Evolutionary conservation across 495 filamentous ascomycete genomes (phyloP), one percentile per base, ranked within the genome.

Genomic region (Daldinia childiae): DNA sequence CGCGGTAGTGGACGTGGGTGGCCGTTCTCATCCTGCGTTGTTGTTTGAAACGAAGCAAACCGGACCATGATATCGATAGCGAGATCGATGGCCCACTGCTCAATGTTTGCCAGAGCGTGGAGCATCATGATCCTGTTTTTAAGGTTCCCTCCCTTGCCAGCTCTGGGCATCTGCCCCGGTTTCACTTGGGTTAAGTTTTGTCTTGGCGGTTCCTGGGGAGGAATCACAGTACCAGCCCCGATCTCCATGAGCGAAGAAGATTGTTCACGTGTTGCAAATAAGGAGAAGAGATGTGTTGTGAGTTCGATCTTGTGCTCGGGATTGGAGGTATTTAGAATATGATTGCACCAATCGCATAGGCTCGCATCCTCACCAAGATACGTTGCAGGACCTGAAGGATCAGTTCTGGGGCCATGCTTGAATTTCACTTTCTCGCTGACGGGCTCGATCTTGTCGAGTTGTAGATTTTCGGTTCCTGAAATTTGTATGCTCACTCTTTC

Each of bases 21-120:
- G 27, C 75, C 67, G 24, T 77, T 32, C 24, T 34, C 69, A 38
- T 54, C 27, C 2, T 12, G 27, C 2, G 55, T 39, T 24, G 11
- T 32, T 5, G 80, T 84, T 15, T 80, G 82, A 62, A 87, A 87
- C 9, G 81, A 77, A 30, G 84, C 81, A 58, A 87, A 87, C 21
- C 84, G 80, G 6, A 85, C 79, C 57, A 84, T 84, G 60, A 87
- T 85, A 68, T 87, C 84, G 41, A 87, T 81, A n/a, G 84, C 84
- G 14, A 87, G 76, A 57, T 87, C 84, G 63, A 87, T 87, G 1
- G 84, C 84, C 84, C 84, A 87, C 11, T 82, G 78, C 68, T 87
- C 84, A 38, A 87, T 86, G 51, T 87, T 87, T 12, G 84, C 84
- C 26, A 87, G 69, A 0, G 84, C 83, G 43, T 87, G 84, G 3